A percentile compares a stretch with the other conserved stretches of the same genome.
phyloP scores from a whole-genome alignment of 305 asterid genomes.

The Fraxinus greggii region DNA sequence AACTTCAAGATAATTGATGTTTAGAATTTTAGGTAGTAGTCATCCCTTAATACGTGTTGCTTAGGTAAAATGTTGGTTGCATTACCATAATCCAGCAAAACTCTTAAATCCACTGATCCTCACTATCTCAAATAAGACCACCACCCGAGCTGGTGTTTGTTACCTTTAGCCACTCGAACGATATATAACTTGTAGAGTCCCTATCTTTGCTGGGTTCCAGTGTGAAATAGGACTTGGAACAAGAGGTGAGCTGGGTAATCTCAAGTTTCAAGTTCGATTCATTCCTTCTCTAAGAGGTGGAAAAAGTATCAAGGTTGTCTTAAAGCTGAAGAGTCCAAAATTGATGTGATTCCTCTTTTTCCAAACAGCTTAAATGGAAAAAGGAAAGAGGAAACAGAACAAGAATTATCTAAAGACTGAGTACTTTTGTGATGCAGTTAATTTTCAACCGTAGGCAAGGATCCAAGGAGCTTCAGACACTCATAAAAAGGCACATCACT shows the following conservation, averaged over 20 bases:
- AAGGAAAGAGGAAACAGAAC: not conserved
- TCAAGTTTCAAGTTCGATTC: not conserved
- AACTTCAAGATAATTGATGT: not conserved
- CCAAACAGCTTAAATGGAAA: not conserved
- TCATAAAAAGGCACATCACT: not conserved
- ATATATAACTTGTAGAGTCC: not conserved
- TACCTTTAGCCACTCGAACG: not conserved
- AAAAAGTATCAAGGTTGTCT: not conserved
- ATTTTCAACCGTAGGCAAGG: not conserved
- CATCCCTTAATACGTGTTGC: not conserved
- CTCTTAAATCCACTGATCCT: not conserved
- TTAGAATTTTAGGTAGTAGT: not conserved
- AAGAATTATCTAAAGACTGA: not conserved
- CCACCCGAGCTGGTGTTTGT: not conserved
- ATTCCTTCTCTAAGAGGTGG: not conserved
- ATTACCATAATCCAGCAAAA: not conserved
- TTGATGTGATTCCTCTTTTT: not conserved
- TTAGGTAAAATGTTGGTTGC: not conserved
- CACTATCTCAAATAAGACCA: not conserved
- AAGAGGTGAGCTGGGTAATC: not conserved
- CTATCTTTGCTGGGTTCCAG: not conserved
- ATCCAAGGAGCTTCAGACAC: not conserved
- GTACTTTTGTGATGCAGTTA: not conserved
- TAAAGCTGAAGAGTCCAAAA: not conserved
- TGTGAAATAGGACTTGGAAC: not conserved